These are phyloP conservation scores for Vanrija humicola DNA, from an alignment of 1,284 basidiomycete genomes.

Conservation along the genomic window DNA sequence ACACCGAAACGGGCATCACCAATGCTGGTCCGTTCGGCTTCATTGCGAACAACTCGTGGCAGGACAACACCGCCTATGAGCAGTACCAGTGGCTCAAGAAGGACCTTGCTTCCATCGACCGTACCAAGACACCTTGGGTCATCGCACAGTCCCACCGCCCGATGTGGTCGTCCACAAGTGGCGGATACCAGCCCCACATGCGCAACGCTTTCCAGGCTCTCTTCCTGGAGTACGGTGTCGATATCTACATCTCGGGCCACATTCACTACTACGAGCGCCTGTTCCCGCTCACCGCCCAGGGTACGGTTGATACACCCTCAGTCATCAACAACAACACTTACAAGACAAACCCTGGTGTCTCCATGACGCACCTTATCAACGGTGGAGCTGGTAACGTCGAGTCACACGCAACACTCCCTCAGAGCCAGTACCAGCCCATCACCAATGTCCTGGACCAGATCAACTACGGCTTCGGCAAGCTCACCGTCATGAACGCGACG, in stretches of 20 bases:
- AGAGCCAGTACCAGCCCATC: not conserved
- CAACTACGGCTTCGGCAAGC: constrained; percentile 29
- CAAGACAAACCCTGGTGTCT: constrained; percentile 4
- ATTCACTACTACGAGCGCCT: constrained; percentile 46
- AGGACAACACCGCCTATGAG: constrained; percentile 22
- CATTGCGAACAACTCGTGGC: constrained; percentile 16
- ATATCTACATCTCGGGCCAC: constrained; percentile 41
- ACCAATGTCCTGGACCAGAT: constrained; percentile 28
- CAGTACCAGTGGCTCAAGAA: constrained; percentile 24
- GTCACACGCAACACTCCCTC: constrained; percentile 30
- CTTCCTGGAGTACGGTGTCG: constrained; percentile 44
- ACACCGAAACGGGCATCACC: constrained; percentile 5
- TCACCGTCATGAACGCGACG: constrained; percentile 34
- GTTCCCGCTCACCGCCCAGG: constrained; percentile 33
- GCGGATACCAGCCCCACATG: constrained; percentile 31
- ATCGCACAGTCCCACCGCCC: constrained; percentile 42
- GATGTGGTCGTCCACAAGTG: constrained; percentile 26
- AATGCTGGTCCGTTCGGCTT: constrained; percentile 12
- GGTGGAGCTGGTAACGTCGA: constrained; percentile 43
- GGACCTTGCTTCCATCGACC: constrained; percentile 42
- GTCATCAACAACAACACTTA: constrained; percentile 39
- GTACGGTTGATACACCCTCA: constrained; percentile 22
- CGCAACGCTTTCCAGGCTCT: constrained; percentile 42
- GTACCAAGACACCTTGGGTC: constrained; percentile 47
- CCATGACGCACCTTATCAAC: constrained; percentile 34